Evolutionary conservation across 306 rosid species (phyloP).

Genomic region (Rosa chinensis): DNA sequence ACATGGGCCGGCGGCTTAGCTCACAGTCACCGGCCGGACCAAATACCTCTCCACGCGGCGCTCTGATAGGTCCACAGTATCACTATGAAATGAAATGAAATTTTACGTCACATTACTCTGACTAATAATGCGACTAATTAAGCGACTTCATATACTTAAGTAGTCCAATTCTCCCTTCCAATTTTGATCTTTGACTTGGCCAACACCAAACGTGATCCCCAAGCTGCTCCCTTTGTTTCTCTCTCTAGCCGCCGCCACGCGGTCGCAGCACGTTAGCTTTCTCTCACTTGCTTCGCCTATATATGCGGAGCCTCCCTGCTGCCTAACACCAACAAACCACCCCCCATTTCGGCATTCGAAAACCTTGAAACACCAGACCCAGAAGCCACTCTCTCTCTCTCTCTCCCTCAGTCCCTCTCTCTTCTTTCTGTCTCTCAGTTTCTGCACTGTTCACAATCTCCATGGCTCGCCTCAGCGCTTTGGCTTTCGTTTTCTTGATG

Average conservation of each 20-base stretch:
- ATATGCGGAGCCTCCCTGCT: conserved; percentile 9
- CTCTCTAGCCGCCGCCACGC: conserved; percentile 14
- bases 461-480: conserved; percentile 51
- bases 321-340: conserved; percentile 9
- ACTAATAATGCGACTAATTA: neutral
- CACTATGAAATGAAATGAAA: neutral
- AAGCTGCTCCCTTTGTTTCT: conserved; percentile 20
- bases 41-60: conserved; percentile 31
- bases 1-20: conserved; percentile 32
- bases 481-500: conserved; percentile 36
- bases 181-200: conserved; percentile 37
- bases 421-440: neutral
- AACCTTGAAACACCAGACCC: neutral
- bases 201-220: conserved; percentile 35
- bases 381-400: neutral
- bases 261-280: neutral
- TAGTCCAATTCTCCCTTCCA: neutral
- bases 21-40: conserved; percentile 29
- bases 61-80: neutral
- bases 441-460: neutral
- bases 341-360: neutral
- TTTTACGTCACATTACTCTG: neutral
- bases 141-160: too few species aligned
- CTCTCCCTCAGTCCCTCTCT: neutral
- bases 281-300: conserved; percentile 4